Evolutionary conservation across 768 basidiomycete species (phyloP).

Genomic region (Cystobasidium tubakii): DNA sequence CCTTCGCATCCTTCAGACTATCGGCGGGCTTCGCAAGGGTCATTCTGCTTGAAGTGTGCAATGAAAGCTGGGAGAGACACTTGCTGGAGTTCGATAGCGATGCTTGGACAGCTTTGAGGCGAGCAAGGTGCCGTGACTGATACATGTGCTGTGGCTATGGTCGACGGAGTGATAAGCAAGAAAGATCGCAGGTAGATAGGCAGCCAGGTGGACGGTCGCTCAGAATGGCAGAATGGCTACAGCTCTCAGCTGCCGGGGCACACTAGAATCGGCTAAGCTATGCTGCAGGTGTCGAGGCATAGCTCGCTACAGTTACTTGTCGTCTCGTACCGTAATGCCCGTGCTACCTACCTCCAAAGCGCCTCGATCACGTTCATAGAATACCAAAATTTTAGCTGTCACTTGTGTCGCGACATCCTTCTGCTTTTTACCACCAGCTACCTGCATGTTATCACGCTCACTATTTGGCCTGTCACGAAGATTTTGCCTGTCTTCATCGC

Average conservation of each 20-base stretch:
- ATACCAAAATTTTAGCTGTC: not conserved
- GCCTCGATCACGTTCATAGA: not conserved
- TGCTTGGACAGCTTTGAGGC: not conserved
- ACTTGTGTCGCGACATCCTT: not conserved
- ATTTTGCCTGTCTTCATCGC: not conserved
- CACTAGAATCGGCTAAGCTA: too few species aligned
- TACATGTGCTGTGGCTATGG: not conserved
- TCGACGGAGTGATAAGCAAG: not conserved
- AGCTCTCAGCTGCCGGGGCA: too few species aligned
- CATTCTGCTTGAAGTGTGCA: constrained; percentile 22
- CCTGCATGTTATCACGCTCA: not conserved
- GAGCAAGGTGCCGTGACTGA: not conserved
- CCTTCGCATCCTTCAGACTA: constrained; percentile 22
- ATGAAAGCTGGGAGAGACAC: not conserved
- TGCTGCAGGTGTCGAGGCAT: too few species aligned
- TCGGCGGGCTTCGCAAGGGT: constrained; percentile 31
- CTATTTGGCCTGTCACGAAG: not conserved
- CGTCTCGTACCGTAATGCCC: too few species aligned
- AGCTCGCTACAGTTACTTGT: too few species aligned
- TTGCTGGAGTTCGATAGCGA: not conserved
- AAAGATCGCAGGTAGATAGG: too few species aligned
- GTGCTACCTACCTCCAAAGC: too few species aligned
- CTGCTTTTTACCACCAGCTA: not conserved
- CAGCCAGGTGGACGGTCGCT: too few species aligned
- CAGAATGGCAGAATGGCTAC: too few species aligned